phyloP scores from a whole-genome alignment of 768 basidiomycete genomes.

The Boletus subcaerulescens region DNA sequence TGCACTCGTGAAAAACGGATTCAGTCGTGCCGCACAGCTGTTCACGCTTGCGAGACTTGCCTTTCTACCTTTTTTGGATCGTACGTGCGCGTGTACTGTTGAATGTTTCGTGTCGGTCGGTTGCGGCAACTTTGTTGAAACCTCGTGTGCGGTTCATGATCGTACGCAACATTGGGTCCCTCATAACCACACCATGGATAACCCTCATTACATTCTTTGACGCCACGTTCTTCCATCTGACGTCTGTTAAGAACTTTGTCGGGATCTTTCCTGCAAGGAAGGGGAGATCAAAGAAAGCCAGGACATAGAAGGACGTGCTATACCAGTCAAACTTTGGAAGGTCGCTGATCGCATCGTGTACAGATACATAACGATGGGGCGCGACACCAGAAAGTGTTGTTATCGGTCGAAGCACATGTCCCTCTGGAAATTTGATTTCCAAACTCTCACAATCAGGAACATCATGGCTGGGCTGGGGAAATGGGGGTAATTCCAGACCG shows the following conservation, averaged over 20 bases:
- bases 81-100: slow-evolving; percentile 64
- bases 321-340: slow-evolving; percentile 75
- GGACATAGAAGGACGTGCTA: not conserved
- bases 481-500: slow-evolving; percentile 34
- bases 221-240: slow-evolving; percentile 11
- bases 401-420: slow-evolving; percentile 41
- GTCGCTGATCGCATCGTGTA: slow-evolving; percentile 74
- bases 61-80: slow-evolving; percentile 52
- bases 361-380: slow-evolving; percentile 54
- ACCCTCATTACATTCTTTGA: slow-evolving; percentile 40
- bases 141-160: slow-evolving; percentile 33
- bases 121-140: slow-evolving; percentile 49
- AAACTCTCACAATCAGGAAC: slow-evolving; percentile 41
- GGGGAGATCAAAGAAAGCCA: not conserved
- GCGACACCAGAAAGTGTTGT: slow-evolving; percentile 48
- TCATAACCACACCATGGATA: slow-evolving; percentile 33
- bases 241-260: slow-evolving; percentile 1
- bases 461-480: slow-evolving; percentile 45
- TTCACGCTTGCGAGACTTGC: slow-evolving; percentile 33
- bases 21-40: not conserved
- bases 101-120: slow-evolving; percentile 48
- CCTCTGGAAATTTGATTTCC: slow-evolving; percentile 50
- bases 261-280: slow-evolving; percentile 24
- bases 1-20: slow-evolving; percentile 22
- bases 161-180: slow-evolving; percentile 30